Conservation (phyloP, 2,329 filamentous ascomycete genomes). For the Monilinia vaccinii-corymbosi region DNA sequence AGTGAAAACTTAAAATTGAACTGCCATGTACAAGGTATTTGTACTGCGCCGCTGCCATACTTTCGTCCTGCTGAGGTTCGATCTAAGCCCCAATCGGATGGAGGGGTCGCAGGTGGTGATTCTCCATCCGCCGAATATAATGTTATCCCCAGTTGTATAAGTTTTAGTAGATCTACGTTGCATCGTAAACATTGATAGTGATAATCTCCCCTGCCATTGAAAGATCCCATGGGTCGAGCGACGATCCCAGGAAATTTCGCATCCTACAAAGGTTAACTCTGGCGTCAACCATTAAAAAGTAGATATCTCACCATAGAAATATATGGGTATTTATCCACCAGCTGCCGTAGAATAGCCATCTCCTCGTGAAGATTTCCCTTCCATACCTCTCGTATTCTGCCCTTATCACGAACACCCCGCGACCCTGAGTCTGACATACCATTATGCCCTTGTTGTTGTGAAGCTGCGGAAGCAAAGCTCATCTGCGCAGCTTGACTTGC, state of each 20-base stretch:
- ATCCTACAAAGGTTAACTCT: constrained; percentile 50
- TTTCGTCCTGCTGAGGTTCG: constrained; percentile 33
- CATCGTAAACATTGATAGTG: constrained; percentile 97
- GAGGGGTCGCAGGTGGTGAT: constrained; percentile 59
- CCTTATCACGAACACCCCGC: constrained; percentile 53
- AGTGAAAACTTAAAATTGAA: constrained; percentile 98
- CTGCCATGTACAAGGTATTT: constrained; percentile 87
- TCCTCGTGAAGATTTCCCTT: constrained; percentile 84
- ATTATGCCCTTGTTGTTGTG: constrained; percentile 51
- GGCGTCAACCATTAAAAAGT: constrained; percentile 10
- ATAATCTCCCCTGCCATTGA: constrained; percentile 92
- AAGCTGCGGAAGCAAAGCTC: constrained; percentile 66
- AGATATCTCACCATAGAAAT: constrained; percentile 75
- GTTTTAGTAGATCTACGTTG: constrained; percentile 94
- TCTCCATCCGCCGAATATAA: constrained; percentile 89
- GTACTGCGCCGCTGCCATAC: constrained; percentile 37
- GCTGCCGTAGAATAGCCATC: constrained; percentile 71
- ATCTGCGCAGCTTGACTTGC: constrained; percentile 82
- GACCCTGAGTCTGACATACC: constrained; percentile 41
- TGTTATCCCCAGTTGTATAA: constrained; percentile 93
- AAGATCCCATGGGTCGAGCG: constrained; percentile 86
- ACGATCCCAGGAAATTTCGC: constrained; percentile 98
- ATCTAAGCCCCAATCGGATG: constrained; percentile 33
- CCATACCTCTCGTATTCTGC: constrained; percentile 94
- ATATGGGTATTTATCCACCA: constrained; percentile 87